These are phyloP conservation scores for Hypocreales sp. DNA, from an alignment of 2,329 filamentous ascomycete species.

Conservation along the genomic window DNA sequence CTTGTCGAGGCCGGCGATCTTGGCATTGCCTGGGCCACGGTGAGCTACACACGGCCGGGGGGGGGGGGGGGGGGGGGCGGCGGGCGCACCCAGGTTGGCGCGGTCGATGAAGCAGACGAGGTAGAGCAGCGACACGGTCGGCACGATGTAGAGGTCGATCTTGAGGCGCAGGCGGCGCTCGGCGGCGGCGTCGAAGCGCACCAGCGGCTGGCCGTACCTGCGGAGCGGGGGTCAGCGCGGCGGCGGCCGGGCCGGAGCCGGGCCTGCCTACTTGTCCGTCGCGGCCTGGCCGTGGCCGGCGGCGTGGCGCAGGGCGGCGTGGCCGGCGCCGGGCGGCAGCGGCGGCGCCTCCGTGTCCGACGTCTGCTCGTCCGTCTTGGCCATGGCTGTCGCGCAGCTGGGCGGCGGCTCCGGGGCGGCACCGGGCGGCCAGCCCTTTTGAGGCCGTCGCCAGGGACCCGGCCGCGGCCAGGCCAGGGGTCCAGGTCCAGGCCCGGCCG, in stretches of 20 bases:
- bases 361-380: neutral
- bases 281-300: constrained; percentile 28
- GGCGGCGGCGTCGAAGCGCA: constrained; percentile 39
- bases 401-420: no score
- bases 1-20: constrained; percentile 46
- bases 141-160: constrained; percentile 50
- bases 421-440: no score
- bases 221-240: neutral
- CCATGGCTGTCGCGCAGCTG: neutral
- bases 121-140: constrained; percentile 50
- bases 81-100: constrained; percentile 48
- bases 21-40: constrained; percentile 42
- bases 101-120: constrained; percentile 62
- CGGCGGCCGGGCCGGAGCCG: neutral
- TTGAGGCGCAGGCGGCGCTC: constrained; percentile 45
- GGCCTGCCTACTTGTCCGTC: constrained; percentile 25
- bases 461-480: no score
- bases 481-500: no score
- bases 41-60: no score
- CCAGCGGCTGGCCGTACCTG: constrained; percentile 31
- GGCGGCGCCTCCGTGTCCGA: no score
- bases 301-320: constrained; percentile 8
- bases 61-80: neutral
- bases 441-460: no score
- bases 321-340: no score